These are phyloP conservation scores for Mortierella sp. DNA, from an alignment of 371 early-diverging fungal genomes.

Conservation along the genomic window DNA sequence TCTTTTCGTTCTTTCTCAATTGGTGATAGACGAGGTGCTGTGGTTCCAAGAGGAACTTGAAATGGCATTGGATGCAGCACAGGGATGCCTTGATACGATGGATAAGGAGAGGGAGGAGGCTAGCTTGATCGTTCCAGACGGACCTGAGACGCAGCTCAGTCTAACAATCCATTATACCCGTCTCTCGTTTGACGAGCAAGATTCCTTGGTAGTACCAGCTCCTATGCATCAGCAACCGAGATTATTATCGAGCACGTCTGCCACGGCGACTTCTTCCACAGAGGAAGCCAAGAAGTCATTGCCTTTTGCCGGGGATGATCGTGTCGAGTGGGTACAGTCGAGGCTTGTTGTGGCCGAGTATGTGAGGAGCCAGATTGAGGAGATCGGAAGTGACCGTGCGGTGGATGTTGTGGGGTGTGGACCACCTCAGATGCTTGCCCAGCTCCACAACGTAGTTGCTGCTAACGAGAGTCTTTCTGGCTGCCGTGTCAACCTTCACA, in stretches of 20 bases:
- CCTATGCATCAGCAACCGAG: neutral
- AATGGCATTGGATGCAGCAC: conserved; percentile 40
- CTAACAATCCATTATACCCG: conserved; percentile 28
- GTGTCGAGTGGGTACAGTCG: conserved; percentile 37
- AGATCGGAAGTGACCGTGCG: conserved; percentile 24
- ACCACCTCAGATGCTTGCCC: conserved; percentile 36
- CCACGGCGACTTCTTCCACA: neutral
- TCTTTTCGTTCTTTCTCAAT: neutral
- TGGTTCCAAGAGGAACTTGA: conserved; percentile 70
- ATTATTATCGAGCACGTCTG: neutral
- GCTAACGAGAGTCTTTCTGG: conserved; percentile 35
- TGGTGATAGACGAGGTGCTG: conserved; percentile 57
- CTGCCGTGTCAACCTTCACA: conserved; percentile 46
- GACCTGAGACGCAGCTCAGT: conserved; percentile 18
- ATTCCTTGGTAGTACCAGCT: conserved; percentile 17
- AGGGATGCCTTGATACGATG: conserved; percentile 17
- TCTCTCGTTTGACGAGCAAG: conserved; percentile 25
- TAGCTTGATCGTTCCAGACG: conserved; percentile 28
- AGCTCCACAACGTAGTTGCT: conserved; percentile 51
- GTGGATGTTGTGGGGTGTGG: conserved; percentile 54
- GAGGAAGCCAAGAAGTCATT: conserved; percentile 10
- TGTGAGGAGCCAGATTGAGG: conserved; percentile 28
- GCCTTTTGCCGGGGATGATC: conserved; percentile 48
- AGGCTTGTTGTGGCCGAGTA: conserved; percentile 32
- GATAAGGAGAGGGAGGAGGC: conserved; percentile 43